These are phyloP conservation scores for Pugionium cornutum DNA, from an alignment of 345 rosid genomes.

Conservation along the genomic window DNA sequence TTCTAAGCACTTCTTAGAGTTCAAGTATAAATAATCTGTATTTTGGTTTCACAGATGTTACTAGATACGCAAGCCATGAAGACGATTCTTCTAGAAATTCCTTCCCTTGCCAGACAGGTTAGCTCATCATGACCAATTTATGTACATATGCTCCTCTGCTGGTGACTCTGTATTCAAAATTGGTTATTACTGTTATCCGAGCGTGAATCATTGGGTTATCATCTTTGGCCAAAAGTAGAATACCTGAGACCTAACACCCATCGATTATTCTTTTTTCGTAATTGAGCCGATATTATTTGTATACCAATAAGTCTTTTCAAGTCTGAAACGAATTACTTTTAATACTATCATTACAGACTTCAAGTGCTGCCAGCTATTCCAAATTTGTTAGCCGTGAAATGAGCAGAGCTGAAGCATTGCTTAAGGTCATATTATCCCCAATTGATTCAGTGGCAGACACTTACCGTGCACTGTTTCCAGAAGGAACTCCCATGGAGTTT, in stretches of 20 bases:
- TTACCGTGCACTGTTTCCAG: conserved; percentile 91
- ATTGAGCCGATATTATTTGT: not conserved
- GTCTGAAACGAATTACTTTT: too few species aligned
- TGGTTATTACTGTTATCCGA: not conserved
- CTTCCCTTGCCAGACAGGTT: conserved; percentile 95
- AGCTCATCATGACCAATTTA: conserved; percentile 33
- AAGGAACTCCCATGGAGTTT: conserved; percentile 98
- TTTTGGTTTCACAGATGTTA: conserved; percentile 71
- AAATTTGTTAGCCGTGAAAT: conserved; percentile 98
- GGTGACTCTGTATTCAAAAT: conserved; percentile 1
- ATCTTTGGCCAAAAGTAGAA: too few species aligned
- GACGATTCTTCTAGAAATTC: conserved; percentile 92
- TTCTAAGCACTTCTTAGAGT: conserved; percentile 8
- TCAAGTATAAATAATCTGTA: conserved; percentile 8
- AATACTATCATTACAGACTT: conserved; percentile 49
- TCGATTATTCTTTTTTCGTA: too few species aligned
- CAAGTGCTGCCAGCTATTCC: conserved; percentile 84
- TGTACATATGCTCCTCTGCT: conserved; percentile 10
- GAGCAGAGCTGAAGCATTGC: conserved; percentile 99
- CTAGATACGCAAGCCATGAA: conserved; percentile 97
- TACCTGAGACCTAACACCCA: too few species aligned
- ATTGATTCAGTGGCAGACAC: conserved; percentile 96
- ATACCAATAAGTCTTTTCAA: too few species aligned
- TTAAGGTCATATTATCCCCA: conserved; percentile 97
- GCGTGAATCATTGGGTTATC: too few species aligned